phyloP scores from a whole-genome alignment of 495 filamentous ascomycete species.

The Neurospora sp. region DNA sequence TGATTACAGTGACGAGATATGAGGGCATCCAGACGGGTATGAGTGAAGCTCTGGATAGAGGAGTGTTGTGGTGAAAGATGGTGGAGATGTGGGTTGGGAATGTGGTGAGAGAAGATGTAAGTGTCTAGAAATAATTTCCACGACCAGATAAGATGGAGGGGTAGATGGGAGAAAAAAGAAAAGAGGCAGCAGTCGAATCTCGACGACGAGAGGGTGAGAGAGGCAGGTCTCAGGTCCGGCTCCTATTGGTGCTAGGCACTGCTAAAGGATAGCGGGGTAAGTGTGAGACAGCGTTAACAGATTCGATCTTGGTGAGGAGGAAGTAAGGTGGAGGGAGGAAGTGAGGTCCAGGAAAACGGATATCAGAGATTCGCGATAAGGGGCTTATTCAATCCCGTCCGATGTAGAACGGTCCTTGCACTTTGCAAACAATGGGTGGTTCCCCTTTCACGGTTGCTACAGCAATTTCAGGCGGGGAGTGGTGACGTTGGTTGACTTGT shows the following conservation, averaged over 20 bases:
- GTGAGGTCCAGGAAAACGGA: neutral
- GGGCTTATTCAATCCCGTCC: neutral
- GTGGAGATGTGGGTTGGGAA: neutral
- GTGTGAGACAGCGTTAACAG: slow-evolving; percentile 9
- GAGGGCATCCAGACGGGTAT: neutral
- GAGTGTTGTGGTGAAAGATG: neutral
- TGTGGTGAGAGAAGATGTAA: neutral
- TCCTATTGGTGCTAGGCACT: neutral
- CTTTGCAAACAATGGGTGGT: neutral
- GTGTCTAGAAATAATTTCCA: neutral
- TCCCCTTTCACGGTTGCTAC: neutral
- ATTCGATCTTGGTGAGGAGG: slow-evolving; percentile 9
- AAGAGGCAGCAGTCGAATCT: neutral
- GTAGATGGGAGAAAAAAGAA: neutral
- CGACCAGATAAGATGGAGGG: neutral
- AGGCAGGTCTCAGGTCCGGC: neutral
- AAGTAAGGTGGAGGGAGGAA: neutral
- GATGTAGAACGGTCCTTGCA: neutral
- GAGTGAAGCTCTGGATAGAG: neutral
- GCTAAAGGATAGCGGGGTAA: slow-evolving; percentile 1
- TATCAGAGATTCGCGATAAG: neutral
- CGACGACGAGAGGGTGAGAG: neutral
- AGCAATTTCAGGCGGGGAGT: neutral
- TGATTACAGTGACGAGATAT: neutral
- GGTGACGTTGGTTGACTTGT: neutral